Conservation (phyloP, 1,284 basidiomycete genomes). For the Sporisorium exsertum region DNA sequence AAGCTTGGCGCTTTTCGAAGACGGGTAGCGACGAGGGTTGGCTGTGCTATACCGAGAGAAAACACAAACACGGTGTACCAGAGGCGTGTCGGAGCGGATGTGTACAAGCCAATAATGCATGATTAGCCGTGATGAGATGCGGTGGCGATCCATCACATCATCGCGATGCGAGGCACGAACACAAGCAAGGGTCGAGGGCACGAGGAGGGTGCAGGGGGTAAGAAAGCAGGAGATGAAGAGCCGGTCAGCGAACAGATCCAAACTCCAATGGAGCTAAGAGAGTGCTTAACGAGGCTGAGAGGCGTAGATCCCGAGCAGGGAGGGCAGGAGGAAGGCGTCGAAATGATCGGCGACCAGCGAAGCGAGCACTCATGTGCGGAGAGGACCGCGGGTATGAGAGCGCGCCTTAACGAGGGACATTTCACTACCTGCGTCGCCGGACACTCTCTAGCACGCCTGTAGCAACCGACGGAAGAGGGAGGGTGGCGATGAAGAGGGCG, state of each 20-base stretch:
- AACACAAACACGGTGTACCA: not conserved
- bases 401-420: conserved; percentile 3
- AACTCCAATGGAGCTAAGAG: not conserved
- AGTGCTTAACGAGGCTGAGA: conserved; percentile 21
- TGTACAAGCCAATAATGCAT: not conserved
- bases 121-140: not conserved
- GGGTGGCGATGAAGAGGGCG: conserved; percentile 15
- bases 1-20: conserved; percentile 24
- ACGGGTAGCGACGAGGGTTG: conserved; percentile 4
- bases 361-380: conserved; percentile 5
- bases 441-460: conserved; percentile 1
- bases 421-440: not conserved
- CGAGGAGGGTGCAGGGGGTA: conserved; percentile 2
- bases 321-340: not conserved
- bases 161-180: conserved; percentile 14
- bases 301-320: conserved; percentile 11
- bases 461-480: conserved; percentile 3
- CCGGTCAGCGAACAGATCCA: conserved; percentile 5
- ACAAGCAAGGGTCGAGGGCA: conserved; percentile 26
- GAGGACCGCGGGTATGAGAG: conserved; percentile 7
- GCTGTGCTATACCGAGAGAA: conserved; percentile 13
- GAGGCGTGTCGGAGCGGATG: not conserved
- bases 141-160: conserved; percentile 21
- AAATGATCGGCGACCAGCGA: conserved; percentile 20
- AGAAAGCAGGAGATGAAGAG: conserved; percentile 1